Evolutionary conservation across 371 early-diverging fungal species (phyloP).

Genomic region (Mucor sp.): DNA sequence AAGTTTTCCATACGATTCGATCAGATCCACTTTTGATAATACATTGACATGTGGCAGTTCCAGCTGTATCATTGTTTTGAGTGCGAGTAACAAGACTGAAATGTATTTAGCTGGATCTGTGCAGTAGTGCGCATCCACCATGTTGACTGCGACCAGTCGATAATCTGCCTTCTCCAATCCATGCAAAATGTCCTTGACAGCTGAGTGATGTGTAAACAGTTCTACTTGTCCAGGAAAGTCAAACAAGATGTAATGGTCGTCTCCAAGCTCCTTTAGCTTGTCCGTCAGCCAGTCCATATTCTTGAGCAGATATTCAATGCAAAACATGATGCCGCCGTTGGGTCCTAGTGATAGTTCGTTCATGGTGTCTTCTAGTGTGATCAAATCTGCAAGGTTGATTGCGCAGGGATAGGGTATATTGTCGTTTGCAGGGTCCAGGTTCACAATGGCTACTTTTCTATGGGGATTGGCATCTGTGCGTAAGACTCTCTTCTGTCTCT

Average conservation of each 20-base stretch:
- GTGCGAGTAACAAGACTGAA: conserved; percentile 82
- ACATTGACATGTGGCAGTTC: conserved; percentile 97
- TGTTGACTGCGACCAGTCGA: conserved; percentile 88
- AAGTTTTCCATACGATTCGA: conserved; percentile 76
- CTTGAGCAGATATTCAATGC: conserved; percentile 91
- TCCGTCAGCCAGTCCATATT: conserved; percentile 95
- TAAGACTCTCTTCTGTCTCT: not conserved
- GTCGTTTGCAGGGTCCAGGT: conserved; percentile 99
- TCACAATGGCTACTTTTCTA: conserved; percentile 89
- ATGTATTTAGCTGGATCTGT: conserved; percentile 94
- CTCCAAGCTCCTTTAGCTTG: conserved; percentile 69
- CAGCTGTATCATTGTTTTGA: conserved; percentile 91
- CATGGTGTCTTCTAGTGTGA: conserved; percentile 96
- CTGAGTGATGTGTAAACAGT: conserved; percentile 92
- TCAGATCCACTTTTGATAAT: conserved; percentile 92
- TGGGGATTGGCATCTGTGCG: not conserved
- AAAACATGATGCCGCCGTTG: conserved; percentile 98
- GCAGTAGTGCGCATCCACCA: conserved; percentile 94
- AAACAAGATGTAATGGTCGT: conserved; percentile 90
- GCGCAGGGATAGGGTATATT: conserved; percentile 84
- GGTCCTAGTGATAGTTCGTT: conserved; percentile 95
- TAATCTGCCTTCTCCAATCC: conserved; percentile 73
- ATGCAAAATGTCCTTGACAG: conserved; percentile 82
- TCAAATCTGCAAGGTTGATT: conserved; percentile 91
- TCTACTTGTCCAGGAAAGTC: conserved; percentile 99